A percentile compares a stretch with the other conserved stretches of the same genome.
phyloP scores from a whole-genome alignment of 805 yeast genomes.

The Candida germanica region DNA sequence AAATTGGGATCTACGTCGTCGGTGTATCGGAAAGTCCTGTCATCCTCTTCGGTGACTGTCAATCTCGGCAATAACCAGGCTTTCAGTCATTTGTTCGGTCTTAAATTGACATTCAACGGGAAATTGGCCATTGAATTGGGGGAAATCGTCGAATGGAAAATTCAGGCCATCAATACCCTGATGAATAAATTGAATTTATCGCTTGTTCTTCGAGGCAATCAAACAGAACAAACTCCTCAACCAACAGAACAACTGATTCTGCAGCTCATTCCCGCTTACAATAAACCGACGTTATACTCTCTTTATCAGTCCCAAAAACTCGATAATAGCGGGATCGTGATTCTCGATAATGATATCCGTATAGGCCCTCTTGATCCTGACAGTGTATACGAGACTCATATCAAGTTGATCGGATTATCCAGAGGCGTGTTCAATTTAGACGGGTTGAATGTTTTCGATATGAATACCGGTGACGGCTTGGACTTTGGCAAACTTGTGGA shows the following conservation, averaged over 20 bases:
- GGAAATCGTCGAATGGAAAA: slow-evolving; percentile 55
- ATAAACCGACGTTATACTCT: slow-evolving; percentile 20
- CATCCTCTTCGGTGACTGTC: slow-evolving; percentile 31
- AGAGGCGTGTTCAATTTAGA: slow-evolving; percentile 63
- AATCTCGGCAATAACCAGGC: slow-evolving; percentile 28
- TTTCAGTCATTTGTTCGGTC: slow-evolving; percentile 19
- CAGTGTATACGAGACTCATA: slow-evolving; percentile 60
- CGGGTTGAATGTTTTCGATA: slow-evolving; percentile 65
- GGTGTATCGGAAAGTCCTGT: slow-evolving; percentile 1
- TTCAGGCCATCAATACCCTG: slow-evolving; percentile 64
- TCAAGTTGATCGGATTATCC: slow-evolving; percentile 58
- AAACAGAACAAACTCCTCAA: slow-evolving; percentile 1
- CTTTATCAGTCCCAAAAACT: slow-evolving; percentile 37
- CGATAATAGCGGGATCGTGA: slow-evolving; percentile 54
- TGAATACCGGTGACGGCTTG: slow-evolving; percentile 59
- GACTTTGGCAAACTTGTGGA: slow-evolving; percentile 71
- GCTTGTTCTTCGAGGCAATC: slow-evolving; percentile 35
- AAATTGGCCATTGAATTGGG: slow-evolving; percentile 60
- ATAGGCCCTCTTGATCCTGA: slow-evolving; percentile 61
- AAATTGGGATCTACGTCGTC: neutral
- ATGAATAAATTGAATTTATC: slow-evolving; percentile 50
- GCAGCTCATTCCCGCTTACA: slow-evolving; percentile 3
- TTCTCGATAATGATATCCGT: slow-evolving; percentile 62
- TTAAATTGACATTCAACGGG: slow-evolving; percentile 58
- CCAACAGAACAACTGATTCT: neutral